phyloP scores from a whole-genome alignment of 306 rosid species.

The Rosa lucieae region DNA sequence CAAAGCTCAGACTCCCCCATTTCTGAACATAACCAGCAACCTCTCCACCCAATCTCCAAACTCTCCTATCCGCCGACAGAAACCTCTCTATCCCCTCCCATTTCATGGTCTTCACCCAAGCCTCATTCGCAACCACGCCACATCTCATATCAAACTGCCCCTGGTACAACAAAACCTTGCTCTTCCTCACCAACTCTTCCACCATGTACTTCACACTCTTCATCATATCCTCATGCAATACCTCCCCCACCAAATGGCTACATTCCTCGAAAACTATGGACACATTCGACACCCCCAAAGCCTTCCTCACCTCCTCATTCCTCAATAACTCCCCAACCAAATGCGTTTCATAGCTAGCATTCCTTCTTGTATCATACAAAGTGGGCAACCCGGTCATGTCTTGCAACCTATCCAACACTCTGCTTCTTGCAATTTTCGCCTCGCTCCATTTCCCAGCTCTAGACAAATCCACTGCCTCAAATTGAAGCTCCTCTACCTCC shows the following conservation, averaged over 20 bases:
- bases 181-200: slow-evolving; percentile 1
- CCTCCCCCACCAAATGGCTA: slow-evolving; percentile 16
- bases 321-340: slow-evolving; percentile 44
- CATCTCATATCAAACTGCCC: slow-evolving; percentile 22
- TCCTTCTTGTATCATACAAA: slow-evolving; percentile 50
- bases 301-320: slow-evolving; percentile 36
- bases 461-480: slow-evolving; percentile 41
- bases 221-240: neutral
- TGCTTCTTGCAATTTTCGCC: slow-evolving; percentile 44
- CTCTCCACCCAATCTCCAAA: neutral
- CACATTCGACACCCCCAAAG: slow-evolving; percentile 34
- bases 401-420: slow-evolving; percentile 15
- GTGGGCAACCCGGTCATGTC: slow-evolving; percentile 73
- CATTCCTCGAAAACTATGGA: slow-evolving; percentile 7
- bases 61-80: neutral
- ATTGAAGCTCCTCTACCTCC: slow-evolving; percentile 53
- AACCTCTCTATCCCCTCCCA: neutral
- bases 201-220: neutral
- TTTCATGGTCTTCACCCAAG: neutral
- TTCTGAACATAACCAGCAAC: slow-evolving; percentile 15
- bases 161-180: slow-evolving; percentile 39
- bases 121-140: neutral
- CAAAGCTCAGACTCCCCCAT: slow-evolving; percentile 32
- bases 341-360: slow-evolving; percentile 34
- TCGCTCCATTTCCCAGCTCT: slow-evolving; percentile 46